Percentiles rank a stretch among this genome's conserved stretches.
phyloP scores from a whole-genome alignment of 331 rosid species.

The Stylosanthes scabra region DNA sequence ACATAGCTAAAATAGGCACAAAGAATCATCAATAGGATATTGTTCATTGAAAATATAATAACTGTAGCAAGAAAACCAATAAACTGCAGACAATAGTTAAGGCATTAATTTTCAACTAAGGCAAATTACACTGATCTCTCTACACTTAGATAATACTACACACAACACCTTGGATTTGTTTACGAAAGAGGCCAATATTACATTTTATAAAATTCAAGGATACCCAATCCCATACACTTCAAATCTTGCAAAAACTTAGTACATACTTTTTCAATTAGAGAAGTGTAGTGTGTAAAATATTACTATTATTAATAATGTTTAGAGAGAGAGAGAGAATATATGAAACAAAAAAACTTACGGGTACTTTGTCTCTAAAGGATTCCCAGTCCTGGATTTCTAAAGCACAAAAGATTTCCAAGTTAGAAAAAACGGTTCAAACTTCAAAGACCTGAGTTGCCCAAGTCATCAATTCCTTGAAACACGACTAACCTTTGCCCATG shows the following conservation, averaged over 20 bases:
- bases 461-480: constrained; percentile 9
- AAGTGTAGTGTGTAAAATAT: no score
- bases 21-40: not conserved
- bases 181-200: no score
- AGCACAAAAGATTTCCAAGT: constrained; percentile 34
- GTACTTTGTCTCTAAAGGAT: constrained; percentile 93
- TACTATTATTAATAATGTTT: not conserved
- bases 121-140: constrained; percentile 12
- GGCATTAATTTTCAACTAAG: not conserved
- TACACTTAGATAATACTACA: not conserved
- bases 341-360: constrained; percentile 66
- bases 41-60: not conserved
- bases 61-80: not conserved
- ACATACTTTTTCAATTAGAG: no score
- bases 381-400: constrained; percentile 82
- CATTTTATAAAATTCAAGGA: no score
- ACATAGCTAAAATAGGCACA: constrained; percentile 62
- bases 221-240: no score
- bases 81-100: not conserved
- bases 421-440: constrained; percentile 11
- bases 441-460: not conserved
- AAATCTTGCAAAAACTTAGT: no score
- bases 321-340: constrained; percentile 10
- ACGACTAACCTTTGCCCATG: constrained; percentile 94
- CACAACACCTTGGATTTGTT: no score